phyloP scores from a whole-genome alignment of 148 eudicot species.

The Arctostaphylos glauca region DNA sequence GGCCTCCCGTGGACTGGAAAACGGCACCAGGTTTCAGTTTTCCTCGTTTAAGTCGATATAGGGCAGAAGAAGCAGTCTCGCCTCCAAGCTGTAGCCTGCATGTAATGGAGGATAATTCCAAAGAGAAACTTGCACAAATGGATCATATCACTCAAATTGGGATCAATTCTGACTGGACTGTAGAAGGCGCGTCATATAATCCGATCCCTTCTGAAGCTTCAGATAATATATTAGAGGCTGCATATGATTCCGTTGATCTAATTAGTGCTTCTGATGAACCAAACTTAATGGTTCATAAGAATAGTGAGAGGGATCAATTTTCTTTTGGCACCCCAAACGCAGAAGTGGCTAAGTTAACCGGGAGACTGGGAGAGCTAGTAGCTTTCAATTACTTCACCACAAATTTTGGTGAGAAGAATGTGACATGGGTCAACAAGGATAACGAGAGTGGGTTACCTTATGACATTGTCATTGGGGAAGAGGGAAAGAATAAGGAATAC shows the following conservation, averaged over 20 bases:
- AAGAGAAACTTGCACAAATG: slow-evolving; percentile 9
- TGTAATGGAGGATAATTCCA: slow-evolving; percentile 13
- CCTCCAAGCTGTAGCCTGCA: slow-evolving; percentile 21
- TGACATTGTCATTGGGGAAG: slow-evolving; percentile 58
- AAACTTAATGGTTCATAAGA: slow-evolving; percentile 29
- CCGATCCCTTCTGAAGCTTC: slow-evolving; percentile 14
- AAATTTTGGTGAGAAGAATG: slow-evolving; percentile 32
- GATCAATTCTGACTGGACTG: slow-evolving; percentile 27
- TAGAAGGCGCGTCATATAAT: slow-evolving; percentile 36
- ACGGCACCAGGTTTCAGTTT: slow-evolving; percentile 71
- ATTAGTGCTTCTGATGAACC: slow-evolving; percentile 34
- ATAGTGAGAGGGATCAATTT: slow-evolving; percentile 32
- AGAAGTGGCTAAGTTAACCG: slow-evolving; percentile 50
- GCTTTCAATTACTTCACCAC: slow-evolving; percentile 64
- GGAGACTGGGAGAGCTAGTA: slow-evolving; percentile 73
- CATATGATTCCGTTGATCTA: slow-evolving; percentile 30
- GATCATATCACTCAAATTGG: slow-evolving; percentile 15
- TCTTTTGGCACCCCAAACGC: slow-evolving; percentile 24
- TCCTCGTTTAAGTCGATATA: slow-evolving; percentile 19
- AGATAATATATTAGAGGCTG: slow-evolving; percentile 21
- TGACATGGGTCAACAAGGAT: slow-evolving; percentile 78
- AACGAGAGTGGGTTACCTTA: slow-evolving; percentile 78
- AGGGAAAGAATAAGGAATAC: slow-evolving; percentile 44
- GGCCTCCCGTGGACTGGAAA: slow-evolving; percentile 92
- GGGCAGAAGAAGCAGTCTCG: slow-evolving; percentile 20